Evolutionary conservation across 768 basidiomycete genomes (phyloP).

Genomic region (Coprinopsis strossmayeri): DNA sequence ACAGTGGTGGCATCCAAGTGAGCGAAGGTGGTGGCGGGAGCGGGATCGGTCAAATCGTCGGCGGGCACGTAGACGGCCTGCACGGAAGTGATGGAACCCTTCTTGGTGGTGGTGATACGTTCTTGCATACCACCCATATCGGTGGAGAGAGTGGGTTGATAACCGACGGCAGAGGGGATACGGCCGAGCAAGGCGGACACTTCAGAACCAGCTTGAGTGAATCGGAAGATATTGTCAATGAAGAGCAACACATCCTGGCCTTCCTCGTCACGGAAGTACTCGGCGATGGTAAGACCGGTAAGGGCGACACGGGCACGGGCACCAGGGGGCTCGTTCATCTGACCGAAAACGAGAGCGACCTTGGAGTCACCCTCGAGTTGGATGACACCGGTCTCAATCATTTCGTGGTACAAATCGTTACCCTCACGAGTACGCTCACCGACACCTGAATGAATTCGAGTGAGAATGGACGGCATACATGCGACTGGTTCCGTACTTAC

Average conservation of each 20-base stretch:
- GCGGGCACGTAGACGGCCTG: slow-evolving; percentile 99
- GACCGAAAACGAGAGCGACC: slow-evolving; percentile 99
- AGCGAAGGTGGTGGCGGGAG: slow-evolving; percentile 98
- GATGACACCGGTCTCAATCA: slow-evolving; percentile 99
- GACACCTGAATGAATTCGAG: slow-evolving; percentile 64
- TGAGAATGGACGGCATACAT: too few relatives aligned
- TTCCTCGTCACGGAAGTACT: slow-evolving; percentile 99
- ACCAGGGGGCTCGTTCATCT: slow-evolving; percentile 99
- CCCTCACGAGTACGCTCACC: slow-evolving; percentile 99
- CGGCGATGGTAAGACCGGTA: slow-evolving; percentile 98
- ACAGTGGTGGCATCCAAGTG: slow-evolving; percentile 99
- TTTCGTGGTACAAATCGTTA: slow-evolving; percentile 98
- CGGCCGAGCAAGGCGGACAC: slow-evolving; percentile 99
- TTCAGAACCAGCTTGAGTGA: slow-evolving; percentile 99
- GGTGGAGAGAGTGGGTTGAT: slow-evolving; percentile 99
- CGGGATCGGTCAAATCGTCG: slow-evolving; percentile 99
- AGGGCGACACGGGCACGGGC: slow-evolving; percentile 99
- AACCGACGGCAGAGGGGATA: slow-evolving; percentile 99
- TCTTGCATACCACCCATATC: slow-evolving; percentile 99
- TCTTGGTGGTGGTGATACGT: slow-evolving; percentile 99
- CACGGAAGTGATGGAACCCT: slow-evolving; percentile 99
- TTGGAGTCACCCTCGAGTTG: slow-evolving; percentile 99
- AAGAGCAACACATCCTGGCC: slow-evolving; percentile 99
- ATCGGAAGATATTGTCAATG: slow-evolving; percentile 99
- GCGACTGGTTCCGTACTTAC: too few relatives aligned